phyloP scores from a whole-genome alignment of 768 basidiomycete species.

The Asterophora lycoperdoides region DNA sequence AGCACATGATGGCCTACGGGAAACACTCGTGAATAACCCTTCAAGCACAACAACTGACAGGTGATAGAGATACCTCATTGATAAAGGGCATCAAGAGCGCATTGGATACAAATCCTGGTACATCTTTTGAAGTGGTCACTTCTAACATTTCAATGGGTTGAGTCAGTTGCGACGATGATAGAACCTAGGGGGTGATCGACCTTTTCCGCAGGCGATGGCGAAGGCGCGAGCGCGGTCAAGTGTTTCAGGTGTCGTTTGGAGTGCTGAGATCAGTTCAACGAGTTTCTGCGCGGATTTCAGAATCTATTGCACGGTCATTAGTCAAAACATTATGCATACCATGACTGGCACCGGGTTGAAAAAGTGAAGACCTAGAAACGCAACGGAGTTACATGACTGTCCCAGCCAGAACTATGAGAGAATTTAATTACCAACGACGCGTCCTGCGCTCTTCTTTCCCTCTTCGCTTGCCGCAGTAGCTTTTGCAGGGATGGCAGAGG shows the following conservation, averaged over 20 bases:
- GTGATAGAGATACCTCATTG: constrained; percentile 62
- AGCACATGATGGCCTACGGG: constrained; percentile 78
- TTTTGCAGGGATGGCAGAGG: constrained; percentile 62
- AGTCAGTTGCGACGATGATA: not conserved
- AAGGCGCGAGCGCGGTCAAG: constrained; percentile 75
- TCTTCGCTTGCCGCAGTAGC: constrained; percentile 53
- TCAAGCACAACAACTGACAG: not conserved
- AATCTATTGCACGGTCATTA: not conserved
- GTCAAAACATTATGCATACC: constrained; percentile 41
- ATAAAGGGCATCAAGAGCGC: constrained; percentile 96
- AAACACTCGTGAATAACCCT: not conserved
- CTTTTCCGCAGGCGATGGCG: constrained; percentile 87
- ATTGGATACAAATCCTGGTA: constrained; percentile 94
- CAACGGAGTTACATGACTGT: not conserved
- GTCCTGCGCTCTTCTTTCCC: constrained; percentile 59
- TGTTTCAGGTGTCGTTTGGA: constrained; percentile 81
- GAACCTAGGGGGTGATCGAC: constrained; percentile 30
- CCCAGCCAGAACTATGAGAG: not conserved
- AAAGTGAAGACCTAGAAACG: constrained; percentile 72
- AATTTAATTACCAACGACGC: constrained; percentile 69
- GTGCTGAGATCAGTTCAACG: constrained; percentile 90
- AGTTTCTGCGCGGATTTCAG: constrained; percentile 54
- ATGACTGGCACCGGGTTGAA: constrained; percentile 98
- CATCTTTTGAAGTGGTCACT: constrained; percentile 87
- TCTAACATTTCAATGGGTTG: constrained; percentile 40